Base-by-base conservation (phyloP, 257 asterid species). In the Nicotiana otophora region DNA sequence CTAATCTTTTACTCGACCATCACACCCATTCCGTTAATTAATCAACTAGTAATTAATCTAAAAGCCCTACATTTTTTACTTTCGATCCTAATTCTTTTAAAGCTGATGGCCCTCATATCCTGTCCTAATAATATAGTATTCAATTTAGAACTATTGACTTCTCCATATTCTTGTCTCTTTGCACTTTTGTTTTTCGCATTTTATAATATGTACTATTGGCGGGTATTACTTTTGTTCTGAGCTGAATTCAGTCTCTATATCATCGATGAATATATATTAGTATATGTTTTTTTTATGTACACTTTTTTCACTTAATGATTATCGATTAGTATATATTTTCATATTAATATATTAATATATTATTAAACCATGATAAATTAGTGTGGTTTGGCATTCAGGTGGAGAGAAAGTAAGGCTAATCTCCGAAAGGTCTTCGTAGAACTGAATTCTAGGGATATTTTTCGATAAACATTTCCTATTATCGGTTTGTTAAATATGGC, bases 31-130 rank as follows among this genome's bases (percentile, higher is more conserved):
- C 26, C 8, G 42, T 62, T n/a, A 63, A 53, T 63, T 61, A 80
- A 20, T 26, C 58, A 53, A 53, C 2, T 12, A 5, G 7, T 14
- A 53, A 53, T 53, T 53, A 3, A 53, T 53, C 19, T 53, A 53
- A 53, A 53, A 53, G 17, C 57, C 11, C 6, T 42, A 42, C 57
- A 31, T n/a, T n/a, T 78, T 78, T 34, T n/a, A 30, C 33, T 57
- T 82, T 57, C 34, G 55, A 54, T 30, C 84, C 78, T 53, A 8
- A 34, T 81, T 34, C 42, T 8, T 51, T 64, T 65, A 64, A 65
- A 81, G 34, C 36, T 60, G 72, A 33, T 62, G 75, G 83, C 31
- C 83, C 54, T 51, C 86, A 63, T 68, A 81, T 77, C 66, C 77
- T 64, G 63, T 42, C 36, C 34, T 12, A 26, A 76, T 10, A 55